phyloP scores from a whole-genome alignment of 2,329 filamentous ascomycete species.

The Talaromyces islandicus region DNA sequence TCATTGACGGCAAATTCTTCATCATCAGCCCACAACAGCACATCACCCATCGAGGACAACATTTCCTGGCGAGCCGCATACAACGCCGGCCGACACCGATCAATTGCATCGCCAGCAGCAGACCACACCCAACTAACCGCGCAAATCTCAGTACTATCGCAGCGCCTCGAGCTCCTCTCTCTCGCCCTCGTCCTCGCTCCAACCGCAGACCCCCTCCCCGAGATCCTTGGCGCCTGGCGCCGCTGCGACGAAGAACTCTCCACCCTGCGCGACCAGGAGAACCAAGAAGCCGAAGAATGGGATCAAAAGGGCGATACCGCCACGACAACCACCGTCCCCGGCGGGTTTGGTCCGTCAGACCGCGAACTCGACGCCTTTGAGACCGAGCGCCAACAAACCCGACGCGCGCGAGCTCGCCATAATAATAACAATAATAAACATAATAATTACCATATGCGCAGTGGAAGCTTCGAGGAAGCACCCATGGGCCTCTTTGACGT shows the following conservation, averaged over 20 bases:
- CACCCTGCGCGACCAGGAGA: slow-evolving; percentile 48
- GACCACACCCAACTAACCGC: slow-evolving; percentile 28
- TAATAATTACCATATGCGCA: no score
- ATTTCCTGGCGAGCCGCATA: slow-evolving; percentile 61
- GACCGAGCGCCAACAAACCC: slow-evolving; percentile 34
- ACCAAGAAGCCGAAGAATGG: slow-evolving; percentile 52
- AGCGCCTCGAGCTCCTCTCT: slow-evolving; percentile 60
- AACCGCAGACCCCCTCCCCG: slow-evolving; percentile 48
- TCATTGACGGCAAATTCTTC: slow-evolving; percentile 23
- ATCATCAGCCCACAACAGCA: neutral
- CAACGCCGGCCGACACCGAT: slow-evolving; percentile 53
- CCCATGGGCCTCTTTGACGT: slow-evolving; percentile 49
- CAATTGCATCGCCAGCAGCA: slow-evolving; percentile 18
- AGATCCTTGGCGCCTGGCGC: slow-evolving; percentile 58
- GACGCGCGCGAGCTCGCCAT: slow-evolving; percentile 23
- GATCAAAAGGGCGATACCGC: slow-evolving; percentile 49
- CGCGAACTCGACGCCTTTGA: slow-evolving; percentile 41
- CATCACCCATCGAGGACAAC: slow-evolving; percentile 42
- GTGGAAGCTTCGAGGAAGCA: slow-evolving; percentile 28
- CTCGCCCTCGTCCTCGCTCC: slow-evolving; percentile 57
- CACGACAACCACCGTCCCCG: slow-evolving; percentile 29
- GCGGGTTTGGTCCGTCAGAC: slow-evolving; percentile 39
- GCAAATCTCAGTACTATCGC: slow-evolving; percentile 52
- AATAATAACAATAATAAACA: no score
- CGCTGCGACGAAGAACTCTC: slow-evolving; percentile 57